Conservation (phyloP, 176 grass and related monocot species). For the Aegilops umbellulata region DNA sequence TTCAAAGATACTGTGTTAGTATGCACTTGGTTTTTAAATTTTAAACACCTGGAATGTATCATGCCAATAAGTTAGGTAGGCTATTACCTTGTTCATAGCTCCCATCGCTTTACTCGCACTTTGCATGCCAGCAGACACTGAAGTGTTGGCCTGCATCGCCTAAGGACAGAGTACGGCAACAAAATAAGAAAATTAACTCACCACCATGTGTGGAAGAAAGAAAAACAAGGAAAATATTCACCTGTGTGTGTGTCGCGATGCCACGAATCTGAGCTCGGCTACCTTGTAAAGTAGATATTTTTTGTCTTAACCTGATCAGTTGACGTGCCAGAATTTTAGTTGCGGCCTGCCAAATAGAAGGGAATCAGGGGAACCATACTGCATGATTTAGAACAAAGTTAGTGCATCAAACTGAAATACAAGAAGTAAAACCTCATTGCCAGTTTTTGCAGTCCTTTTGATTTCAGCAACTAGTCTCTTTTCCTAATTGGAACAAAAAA, state of each 20-base stretch:
- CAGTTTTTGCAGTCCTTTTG: slow-evolving; percentile 97
- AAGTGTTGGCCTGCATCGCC: slow-evolving; percentile 93
- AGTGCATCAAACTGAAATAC: slow-evolving; percentile 20
- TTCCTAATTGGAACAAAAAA: slow-evolving; percentile 55
- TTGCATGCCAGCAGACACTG: slow-evolving; percentile 84
- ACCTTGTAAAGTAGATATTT: slow-evolving; percentile 93
- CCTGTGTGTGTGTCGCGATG: slow-evolving; percentile 87
- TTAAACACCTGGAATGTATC: background rate
- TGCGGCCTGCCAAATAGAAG: slow-evolving; percentile 59
- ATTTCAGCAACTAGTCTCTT: slow-evolving; percentile 93
- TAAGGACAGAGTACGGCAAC: slow-evolving; percentile 22
- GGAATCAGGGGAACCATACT: background rate
- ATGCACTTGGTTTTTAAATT: background rate
- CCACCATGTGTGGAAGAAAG: background rate
- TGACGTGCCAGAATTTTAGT: slow-evolving; percentile 86
- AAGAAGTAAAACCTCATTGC: slow-evolving; percentile 74
- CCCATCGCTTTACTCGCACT: slow-evolving; percentile 90
- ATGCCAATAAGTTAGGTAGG: slow-evolving; percentile 5
- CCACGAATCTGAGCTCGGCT: slow-evolving; percentile 88
- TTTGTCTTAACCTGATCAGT: slow-evolving; percentile 89
- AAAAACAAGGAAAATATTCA: slow-evolving; percentile 36
- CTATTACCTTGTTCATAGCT: slow-evolving; percentile 83
- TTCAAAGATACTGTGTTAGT: background rate
- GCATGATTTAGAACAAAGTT: background rate
- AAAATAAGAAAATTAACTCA: slow-evolving; percentile 10